A percentile compares a stretch with the other conserved stretches of the same genome.
Conservation (phyloP, 352 stramenopile species). For the Phytophthora idaei region DNA sequence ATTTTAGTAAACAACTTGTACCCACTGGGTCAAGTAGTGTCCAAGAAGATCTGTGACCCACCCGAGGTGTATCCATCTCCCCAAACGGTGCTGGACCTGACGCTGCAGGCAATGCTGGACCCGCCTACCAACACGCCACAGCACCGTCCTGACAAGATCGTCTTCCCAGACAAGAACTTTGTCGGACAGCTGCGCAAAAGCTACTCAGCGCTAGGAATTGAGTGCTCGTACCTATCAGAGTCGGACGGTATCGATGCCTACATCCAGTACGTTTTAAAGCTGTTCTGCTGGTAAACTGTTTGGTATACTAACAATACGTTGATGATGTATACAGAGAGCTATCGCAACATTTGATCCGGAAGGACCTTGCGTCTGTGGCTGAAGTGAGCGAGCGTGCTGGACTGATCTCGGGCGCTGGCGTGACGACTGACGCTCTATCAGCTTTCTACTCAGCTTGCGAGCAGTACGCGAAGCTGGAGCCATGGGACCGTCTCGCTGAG, state of each 20-base stretch:
- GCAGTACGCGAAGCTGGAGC: conserved; percentile 66
- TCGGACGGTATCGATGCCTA: conserved; percentile 87
- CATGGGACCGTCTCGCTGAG: conserved; percentile 71
- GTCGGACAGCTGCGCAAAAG: conserved; percentile 81
- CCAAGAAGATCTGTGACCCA: conserved; percentile 86
- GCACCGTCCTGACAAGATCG: conserved; percentile 86
- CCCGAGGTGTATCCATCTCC: conserved; percentile 79
- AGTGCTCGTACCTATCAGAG: conserved; percentile 87
- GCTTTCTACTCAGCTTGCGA: conserved; percentile 72
- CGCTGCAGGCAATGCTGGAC: conserved; percentile 78
- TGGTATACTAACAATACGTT: neutral
- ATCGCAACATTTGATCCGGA: conserved; percentile 79
- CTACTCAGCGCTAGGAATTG: conserved; percentile 75
- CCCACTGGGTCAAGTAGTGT: conserved; percentile 82
- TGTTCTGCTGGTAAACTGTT: neutral
- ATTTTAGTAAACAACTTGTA: conserved; percentile 90
- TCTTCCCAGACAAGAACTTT: conserved; percentile 80
- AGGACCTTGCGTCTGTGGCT: conserved; percentile 80
- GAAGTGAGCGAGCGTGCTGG: conserved; percentile 79
- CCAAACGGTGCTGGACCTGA: conserved; percentile 71
- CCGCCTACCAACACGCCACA: conserved; percentile 73
- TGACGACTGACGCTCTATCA: conserved; percentile 62
- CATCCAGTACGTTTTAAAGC: conserved; percentile 60
- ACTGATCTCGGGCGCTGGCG: conserved; percentile 53
- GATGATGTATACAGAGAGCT: conserved; percentile 52